These are phyloP conservation scores for Clavariopsis aquatica DNA, from an alignment of 495 filamentous ascomycete species.

Conservation along the genomic window DNA sequence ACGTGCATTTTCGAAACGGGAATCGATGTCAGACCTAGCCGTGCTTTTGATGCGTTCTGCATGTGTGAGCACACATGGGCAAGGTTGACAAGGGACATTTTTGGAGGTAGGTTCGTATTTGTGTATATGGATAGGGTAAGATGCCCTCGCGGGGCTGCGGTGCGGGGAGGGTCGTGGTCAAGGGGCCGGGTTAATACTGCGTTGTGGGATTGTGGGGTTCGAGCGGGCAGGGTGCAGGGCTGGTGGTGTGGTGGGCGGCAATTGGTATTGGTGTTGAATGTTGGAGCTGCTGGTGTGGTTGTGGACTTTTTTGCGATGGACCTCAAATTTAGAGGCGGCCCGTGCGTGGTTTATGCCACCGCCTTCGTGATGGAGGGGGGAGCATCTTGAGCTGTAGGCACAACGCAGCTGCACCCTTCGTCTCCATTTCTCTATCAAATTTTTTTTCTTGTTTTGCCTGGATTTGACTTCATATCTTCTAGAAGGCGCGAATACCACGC, in stretches of 20 bases:
- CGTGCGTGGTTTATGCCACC: too few relatives aligned
- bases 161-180: neutral
- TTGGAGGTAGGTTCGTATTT: conserved; percentile 37
- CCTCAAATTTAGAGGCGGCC: too few relatives aligned
- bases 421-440: too few relatives aligned
- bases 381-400: too few relatives aligned
- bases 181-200: neutral
- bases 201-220: neutral
- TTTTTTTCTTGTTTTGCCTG: too few relatives aligned
- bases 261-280: conserved; percentile 15
- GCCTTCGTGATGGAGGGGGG: too few relatives aligned
- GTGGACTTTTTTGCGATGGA: conserved; percentile 6
- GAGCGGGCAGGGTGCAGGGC: conserved; percentile 5
- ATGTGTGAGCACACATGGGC: conserved; percentile 85
- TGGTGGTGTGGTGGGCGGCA: conserved; percentile 18
- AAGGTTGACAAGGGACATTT: conserved; percentile 85
- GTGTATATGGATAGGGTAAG: neutral
- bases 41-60: conserved; percentile 86
- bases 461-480: too few relatives aligned
- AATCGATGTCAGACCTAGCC: conserved; percentile 83
- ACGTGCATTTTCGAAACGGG: conserved; percentile 81
- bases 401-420: too few relatives aligned
- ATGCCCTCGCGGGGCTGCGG: conserved; percentile 18
- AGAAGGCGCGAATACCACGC: neutral
- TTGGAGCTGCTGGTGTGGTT: neutral